Percentiles rank a stretch among this genome's conserved stretches.
phyloP scores from a whole-genome alignment of 208 protist genomes.

The Porcisia deanei region DNA sequence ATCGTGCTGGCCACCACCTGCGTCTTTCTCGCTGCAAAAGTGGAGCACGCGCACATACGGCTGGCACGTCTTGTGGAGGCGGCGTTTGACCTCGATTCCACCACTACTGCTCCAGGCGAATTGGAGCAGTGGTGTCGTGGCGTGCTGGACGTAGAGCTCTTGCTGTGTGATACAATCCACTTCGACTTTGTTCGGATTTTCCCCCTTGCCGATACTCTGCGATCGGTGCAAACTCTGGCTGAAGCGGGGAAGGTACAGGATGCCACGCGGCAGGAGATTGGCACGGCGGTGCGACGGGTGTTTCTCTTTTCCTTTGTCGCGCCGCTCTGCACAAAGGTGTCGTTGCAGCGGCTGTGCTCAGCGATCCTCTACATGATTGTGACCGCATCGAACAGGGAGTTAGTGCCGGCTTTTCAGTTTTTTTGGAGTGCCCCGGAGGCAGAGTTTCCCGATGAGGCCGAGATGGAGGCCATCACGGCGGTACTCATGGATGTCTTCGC shows the following conservation, averaged over 20 bases:
- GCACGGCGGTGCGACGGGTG: constrained; percentile 51
- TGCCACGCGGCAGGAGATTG: constrained; percentile 26
- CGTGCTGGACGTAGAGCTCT: constrained; percentile 74
- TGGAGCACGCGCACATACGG: constrained; percentile 83
- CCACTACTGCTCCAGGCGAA: constrained; percentile 24
- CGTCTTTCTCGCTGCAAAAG: constrained; percentile 84
- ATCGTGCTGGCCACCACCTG: constrained; percentile 75
- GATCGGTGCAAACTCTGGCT: constrained; percentile 37
- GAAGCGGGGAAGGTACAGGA: constrained; percentile 17
- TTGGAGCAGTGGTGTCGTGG: constrained; percentile 54
- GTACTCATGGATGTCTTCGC: constrained; percentile 80
- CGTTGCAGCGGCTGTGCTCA: constrained; percentile 43
- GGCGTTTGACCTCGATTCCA: constrained; percentile 61
- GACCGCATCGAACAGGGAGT: constrained; percentile 31
- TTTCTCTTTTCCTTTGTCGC: constrained; percentile 77
- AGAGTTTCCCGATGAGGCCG: constrained; percentile 36
- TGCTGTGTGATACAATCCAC: constrained; percentile 69
- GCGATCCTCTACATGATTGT: constrained; percentile 57
- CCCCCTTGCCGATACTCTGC: constrained; percentile 45
- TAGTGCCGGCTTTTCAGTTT: constrained; percentile 22
- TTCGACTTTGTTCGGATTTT: constrained; percentile 86
- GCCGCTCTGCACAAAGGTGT: constrained; percentile 57
- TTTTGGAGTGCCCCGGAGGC: constrained; percentile 17
- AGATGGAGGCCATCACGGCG: constrained; percentile 60
- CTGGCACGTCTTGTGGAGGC: constrained; percentile 54